These are phyloP conservation scores for Populus pruinosa DNA, from an alignment of 345 rosid genomes.

Conservation along the genomic window DNA sequence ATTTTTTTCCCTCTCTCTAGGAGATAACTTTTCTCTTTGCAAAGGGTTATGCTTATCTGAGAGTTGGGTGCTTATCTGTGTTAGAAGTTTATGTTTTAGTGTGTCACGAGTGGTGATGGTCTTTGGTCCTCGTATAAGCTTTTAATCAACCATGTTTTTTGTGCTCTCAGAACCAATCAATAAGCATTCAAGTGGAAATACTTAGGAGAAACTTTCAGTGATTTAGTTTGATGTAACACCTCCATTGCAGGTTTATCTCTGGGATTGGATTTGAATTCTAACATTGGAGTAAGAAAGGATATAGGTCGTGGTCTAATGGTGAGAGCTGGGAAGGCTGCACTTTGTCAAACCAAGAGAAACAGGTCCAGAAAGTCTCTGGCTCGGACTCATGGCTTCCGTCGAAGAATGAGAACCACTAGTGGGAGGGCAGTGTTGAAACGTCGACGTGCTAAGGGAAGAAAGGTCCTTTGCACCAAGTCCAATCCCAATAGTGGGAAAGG, in stretches of 20 bases:
- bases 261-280: slow-evolving; percentile 48
- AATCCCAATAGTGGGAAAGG: slow-evolving; percentile 74
- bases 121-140: background rate
- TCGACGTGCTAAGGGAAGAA: slow-evolving; percentile 84
- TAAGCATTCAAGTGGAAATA: background rate
- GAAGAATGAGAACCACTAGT: slow-evolving; percentile 80
- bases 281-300: slow-evolving; percentile 28
- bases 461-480: slow-evolving; percentile 90
- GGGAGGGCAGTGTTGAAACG: slow-evolving; percentile 86
- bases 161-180: background rate
- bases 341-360: slow-evolving; percentile 85
- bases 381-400: slow-evolving; percentile 87
- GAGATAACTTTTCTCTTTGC: background rate
- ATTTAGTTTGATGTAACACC: background rate
- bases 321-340: slow-evolving; percentile 83
- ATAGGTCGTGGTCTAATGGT: slow-evolving; percentile 64
- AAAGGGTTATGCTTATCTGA: background rate
- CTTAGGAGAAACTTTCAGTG: background rate
- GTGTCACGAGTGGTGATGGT: background rate
- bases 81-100: background rate
- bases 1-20: background rate
- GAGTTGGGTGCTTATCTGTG: background rate
- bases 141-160: background rate
- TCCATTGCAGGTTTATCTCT: slow-evolving; percentile 60
- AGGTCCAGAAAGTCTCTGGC: slow-evolving; percentile 92